These are phyloP conservation scores for Diplocarpon rosae DNA, from an alignment of 2,329 filamentous ascomycete genomes.

Conservation along the genomic window DNA sequence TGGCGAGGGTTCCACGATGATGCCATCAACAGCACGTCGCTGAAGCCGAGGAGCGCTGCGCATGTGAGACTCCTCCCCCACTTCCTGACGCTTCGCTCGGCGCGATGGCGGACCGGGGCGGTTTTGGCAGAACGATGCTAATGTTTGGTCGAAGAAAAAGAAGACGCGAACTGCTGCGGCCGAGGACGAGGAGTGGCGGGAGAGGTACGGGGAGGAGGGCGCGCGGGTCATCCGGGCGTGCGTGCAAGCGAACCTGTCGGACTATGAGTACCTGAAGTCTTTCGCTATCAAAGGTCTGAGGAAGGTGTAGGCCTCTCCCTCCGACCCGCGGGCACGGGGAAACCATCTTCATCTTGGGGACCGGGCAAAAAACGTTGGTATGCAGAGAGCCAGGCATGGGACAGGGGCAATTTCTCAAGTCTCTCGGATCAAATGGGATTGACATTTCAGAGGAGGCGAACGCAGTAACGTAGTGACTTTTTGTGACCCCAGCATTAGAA, in stretches of 20 bases:
- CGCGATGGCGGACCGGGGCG: not conserved
- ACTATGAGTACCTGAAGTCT: conserved; percentile 75
- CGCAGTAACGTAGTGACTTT: too few species aligned
- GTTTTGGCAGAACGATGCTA: conserved; percentile 10
- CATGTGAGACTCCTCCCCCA: conserved; percentile 35
- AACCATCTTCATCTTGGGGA: too few species aligned
- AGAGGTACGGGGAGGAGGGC: conserved; percentile 63
- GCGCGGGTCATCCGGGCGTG: conserved; percentile 58
- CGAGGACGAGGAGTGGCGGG: conserved; percentile 59
- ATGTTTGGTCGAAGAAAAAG: conserved; percentile 32
- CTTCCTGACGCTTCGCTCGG: not conserved
- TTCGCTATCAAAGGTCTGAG: conserved; percentile 55
- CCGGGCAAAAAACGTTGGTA: too few species aligned
- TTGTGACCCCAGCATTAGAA: too few species aligned
- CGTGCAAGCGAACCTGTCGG: conserved; percentile 58
- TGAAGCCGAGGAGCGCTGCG: conserved; percentile 58
- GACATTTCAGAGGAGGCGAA: too few species aligned
- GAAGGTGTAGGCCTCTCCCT: not conserved
- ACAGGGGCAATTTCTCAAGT: too few species aligned
- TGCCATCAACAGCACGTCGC: conserved; percentile 68
- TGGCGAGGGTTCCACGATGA: conserved; percentile 97
- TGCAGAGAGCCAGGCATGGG: too few species aligned
- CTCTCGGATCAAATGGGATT: too few species aligned
- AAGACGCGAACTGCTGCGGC: conserved; percentile 52
- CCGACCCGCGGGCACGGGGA: too few species aligned